These are phyloP conservation scores for Nakaseomyces sp. DNA, from an alignment of 1,139 yeast genomes.

Conservation along the genomic window DNA sequence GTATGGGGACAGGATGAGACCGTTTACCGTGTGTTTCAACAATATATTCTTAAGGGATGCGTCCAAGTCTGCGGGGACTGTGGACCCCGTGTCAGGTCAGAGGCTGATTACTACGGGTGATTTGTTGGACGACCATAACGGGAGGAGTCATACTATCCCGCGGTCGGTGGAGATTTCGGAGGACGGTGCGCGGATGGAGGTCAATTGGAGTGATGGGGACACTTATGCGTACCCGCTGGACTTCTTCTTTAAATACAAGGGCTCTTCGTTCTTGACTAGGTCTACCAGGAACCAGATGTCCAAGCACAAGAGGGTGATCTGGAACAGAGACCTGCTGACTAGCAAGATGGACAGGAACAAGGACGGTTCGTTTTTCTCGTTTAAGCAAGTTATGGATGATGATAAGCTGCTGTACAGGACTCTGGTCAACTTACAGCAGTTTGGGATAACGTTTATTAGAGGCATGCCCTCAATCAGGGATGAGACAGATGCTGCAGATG, in stretches of 20 bases:
- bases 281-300: conserved; percentile 29
- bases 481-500: conserved; percentile 5
- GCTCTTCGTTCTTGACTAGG: conserved; percentile 34
- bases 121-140: conserved; percentile 30
- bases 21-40: conserved; percentile 37
- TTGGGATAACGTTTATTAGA: conserved; percentile 52
- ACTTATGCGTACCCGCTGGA: conserved; percentile 38
- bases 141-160: conserved; percentile 24
- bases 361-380: conserved; percentile 37
- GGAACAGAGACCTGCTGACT: conserved; percentile 35
- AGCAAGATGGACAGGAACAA: conserved; percentile 28
- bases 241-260: conserved; percentile 40
- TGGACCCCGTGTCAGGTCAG: conserved; percentile 52
- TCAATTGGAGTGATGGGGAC: conserved; percentile 53
- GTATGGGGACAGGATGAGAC: conserved; percentile 10
- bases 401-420: conserved; percentile 36
- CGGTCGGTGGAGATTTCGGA: conserved; percentile 28
- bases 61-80: conserved; percentile 41
- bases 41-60: conserved; percentile 61
- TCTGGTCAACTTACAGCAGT: conserved; percentile 43
- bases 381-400: conserved; percentile 25
- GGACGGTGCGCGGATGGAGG: conserved; percentile 32
- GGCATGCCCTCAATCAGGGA: conserved; percentile 40
- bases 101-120: conserved; percentile 58
- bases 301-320: conserved; percentile 33